Conservation (phyloP, 2,329 filamentous ascomycete genomes). For the Penicillium fuscoglaucum region DNA sequence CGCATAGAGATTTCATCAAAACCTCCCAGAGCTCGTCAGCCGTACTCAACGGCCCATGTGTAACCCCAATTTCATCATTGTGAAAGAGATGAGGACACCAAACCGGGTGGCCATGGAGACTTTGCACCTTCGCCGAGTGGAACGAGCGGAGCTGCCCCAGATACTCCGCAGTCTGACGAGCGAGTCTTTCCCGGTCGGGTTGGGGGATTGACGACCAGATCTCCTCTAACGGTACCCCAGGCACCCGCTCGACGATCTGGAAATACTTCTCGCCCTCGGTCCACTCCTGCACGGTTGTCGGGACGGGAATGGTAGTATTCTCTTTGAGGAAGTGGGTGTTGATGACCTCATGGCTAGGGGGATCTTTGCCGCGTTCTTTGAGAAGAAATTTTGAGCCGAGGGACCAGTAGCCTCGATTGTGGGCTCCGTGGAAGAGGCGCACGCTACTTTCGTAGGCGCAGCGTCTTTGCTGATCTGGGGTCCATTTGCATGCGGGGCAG, state of each 20-base stretch:
- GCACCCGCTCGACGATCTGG: slow-evolving; percentile 7
- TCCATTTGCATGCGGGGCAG: slow-evolving; percentile 7
- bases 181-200: slow-evolving; percentile 1
- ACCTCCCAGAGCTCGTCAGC: slow-evolving; percentile 17
- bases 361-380: slow-evolving; percentile 11
- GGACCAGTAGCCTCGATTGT: slow-evolving; percentile 1
- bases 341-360: slow-evolving; percentile 10
- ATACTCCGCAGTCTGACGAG: slow-evolving; percentile 1
- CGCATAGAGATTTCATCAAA: slow-evolving; percentile 1
- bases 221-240: slow-evolving; percentile 9
- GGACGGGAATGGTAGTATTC: slow-evolving; percentile 2
- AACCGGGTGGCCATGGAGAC: slow-evolving; percentile 12
- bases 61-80: background rate
- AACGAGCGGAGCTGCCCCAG: slow-evolving; percentile 11
- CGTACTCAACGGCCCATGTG: slow-evolving; percentile 15
- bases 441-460: slow-evolving; percentile 4
- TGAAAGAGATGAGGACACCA: slow-evolving; percentile 16
- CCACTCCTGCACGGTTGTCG: slow-evolving; percentile 7
- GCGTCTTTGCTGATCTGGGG: background rate
- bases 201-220: slow-evolving; percentile 7
- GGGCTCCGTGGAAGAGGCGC: slow-evolving; percentile 7
- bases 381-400: slow-evolving; percentile 7
- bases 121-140: slow-evolving; percentile 18
- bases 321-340: background rate
- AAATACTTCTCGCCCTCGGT: slow-evolving; percentile 4